Evolutionary conservation across 345 rosid species (phyloP), one percentile per base, ranked within the genome.

Genomic region (Nasturtium officinale): DNA sequence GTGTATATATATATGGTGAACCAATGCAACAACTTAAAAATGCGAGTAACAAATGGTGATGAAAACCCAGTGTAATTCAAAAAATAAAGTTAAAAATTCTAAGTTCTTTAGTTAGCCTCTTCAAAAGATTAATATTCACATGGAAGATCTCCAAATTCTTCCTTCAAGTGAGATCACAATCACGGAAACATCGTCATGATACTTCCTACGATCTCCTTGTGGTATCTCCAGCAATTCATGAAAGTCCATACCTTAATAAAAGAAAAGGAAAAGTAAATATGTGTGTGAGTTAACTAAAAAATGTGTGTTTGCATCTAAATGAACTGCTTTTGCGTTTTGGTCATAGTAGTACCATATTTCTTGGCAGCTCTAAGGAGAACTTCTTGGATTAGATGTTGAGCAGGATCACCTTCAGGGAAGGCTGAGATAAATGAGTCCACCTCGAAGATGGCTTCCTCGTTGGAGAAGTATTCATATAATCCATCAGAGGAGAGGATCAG

Each of bases 371-470:
- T 88, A 64, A 86, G 86, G 30, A 95, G 85, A 6, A 90, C 87
- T 79, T 87, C 83, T 82, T 91, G 92, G 2, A 95, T 79, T 5
- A 95, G 91, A 80, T 95, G 96, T 62, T 91, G 96, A 1, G 99
- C 98, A 3, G 99, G 99, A 81, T 95, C 99, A 8, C 96, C 96
- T 74, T 90, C 96, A 0, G 99, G 98, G 60, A 85, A 87, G 10
- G 88, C 82, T 29, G 89, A 64, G 9, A 89, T 84, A 86, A 95
- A 95, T 15, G 83, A 85, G 23, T 87, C 92, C 0, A 91, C 91
- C 69, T 87, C 90, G 7, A 83, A 73, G 13, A 88, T 82, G 56
- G 87, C 99, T 83, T 95, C 94, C 76, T 91, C 87, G 11, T 87
- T 95, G 2, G 96, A 86, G 66, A 95, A 83, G 81, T 91, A 90